Evolutionary conservation across 1,139 yeast genomes (phyloP).

Genomic region (Yamadazyma aaseri): DNA sequence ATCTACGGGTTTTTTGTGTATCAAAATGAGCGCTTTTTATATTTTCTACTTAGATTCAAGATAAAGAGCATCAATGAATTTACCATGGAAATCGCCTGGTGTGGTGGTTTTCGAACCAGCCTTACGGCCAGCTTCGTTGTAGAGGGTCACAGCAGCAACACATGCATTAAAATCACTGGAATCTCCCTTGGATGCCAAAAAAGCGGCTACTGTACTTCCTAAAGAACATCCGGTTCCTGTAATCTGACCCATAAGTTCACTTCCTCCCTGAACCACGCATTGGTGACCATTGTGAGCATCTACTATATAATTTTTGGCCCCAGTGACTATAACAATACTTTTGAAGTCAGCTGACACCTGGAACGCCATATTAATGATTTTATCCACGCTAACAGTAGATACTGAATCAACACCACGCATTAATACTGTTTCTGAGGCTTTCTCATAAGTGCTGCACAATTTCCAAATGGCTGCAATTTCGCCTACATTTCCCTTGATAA

Average conservation of each 20-base stretch:
- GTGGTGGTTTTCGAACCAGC: slow-evolving; percentile 44
- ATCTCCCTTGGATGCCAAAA: slow-evolving; percentile 47
- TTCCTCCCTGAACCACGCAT: slow-evolving; percentile 53
- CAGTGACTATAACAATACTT: slow-evolving; percentile 72
- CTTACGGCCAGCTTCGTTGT: slow-evolving; percentile 61
- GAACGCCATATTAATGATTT: slow-evolving; percentile 40
- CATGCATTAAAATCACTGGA: slow-evolving; percentile 42
- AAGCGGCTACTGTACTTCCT: slow-evolving; percentile 71
- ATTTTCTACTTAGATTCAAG: not conserved
- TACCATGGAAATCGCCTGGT: slow-evolving; percentile 53
- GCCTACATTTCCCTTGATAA: slow-evolving; percentile 86
- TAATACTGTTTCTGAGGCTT: slow-evolving; percentile 29
- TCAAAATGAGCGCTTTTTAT: too few species aligned
- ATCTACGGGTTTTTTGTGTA: too few species aligned
- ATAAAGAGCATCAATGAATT: slow-evolving; percentile 45
- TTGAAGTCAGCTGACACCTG: slow-evolving; percentile 55
- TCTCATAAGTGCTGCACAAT: slow-evolving; percentile 33
- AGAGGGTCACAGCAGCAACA: slow-evolving; percentile 57
- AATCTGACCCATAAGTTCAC: slow-evolving; percentile 64
- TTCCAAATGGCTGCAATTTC: slow-evolving; percentile 58
- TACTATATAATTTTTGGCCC: slow-evolving; percentile 31
- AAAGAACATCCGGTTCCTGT: slow-evolving; percentile 90
- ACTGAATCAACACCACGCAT: slow-evolving; percentile 80
- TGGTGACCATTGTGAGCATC: slow-evolving; percentile 14
- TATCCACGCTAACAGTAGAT: slow-evolving; percentile 30